Evolutionary conservation across 2,329 filamentous ascomycete genomes (phyloP).

Genomic region (Thelonectria discophora): DNA sequence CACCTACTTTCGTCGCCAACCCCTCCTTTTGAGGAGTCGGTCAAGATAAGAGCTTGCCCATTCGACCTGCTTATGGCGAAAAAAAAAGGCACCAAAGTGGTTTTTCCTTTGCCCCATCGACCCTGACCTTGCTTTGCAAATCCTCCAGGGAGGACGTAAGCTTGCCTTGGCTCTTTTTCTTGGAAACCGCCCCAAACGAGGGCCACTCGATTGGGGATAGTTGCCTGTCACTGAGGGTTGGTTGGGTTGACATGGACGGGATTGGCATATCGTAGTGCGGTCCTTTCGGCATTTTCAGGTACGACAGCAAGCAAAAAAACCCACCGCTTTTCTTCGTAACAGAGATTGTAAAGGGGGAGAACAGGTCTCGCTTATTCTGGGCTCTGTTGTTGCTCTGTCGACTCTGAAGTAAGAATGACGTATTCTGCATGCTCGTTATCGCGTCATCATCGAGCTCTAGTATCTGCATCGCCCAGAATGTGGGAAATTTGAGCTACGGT

Average conservation of each 20-base stretch:
- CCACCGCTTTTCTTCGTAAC: no score
- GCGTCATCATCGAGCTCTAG: conserved; percentile 31
- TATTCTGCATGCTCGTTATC: conserved; percentile 27
- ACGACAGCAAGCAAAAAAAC: not conserved
- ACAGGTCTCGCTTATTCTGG: conserved; percentile 3
- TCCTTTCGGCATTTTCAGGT: not conserved
- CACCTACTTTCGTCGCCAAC: no score
- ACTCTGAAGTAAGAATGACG: conserved; percentile 31
- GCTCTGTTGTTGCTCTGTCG: not conserved
- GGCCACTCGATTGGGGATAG: conserved; percentile 28
- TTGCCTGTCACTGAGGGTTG: conserved; percentile 10
- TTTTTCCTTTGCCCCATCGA: conserved; percentile 15
- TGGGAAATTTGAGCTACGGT: conserved; percentile 23
- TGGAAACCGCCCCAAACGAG: conserved; percentile 1
- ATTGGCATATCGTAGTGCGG: not conserved
- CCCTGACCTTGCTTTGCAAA: conserved; percentile 9
- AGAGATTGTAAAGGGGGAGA: no score
- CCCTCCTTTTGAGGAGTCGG: conserved; percentile 32
- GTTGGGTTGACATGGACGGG: not conserved
- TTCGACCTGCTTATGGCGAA: conserved; percentile 17
- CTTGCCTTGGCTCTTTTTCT: conserved; percentile 12
- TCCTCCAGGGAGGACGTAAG: conserved; percentile 20
- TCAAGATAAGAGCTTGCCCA: conserved; percentile 37
- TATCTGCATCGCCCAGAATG: conserved; percentile 33
- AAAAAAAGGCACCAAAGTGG: conserved; percentile 11